These are phyloP conservation scores for Phytophthora vignae DNA, from an alignment of 352 stramenopile genomes.

Conservation along the genomic window DNA sequence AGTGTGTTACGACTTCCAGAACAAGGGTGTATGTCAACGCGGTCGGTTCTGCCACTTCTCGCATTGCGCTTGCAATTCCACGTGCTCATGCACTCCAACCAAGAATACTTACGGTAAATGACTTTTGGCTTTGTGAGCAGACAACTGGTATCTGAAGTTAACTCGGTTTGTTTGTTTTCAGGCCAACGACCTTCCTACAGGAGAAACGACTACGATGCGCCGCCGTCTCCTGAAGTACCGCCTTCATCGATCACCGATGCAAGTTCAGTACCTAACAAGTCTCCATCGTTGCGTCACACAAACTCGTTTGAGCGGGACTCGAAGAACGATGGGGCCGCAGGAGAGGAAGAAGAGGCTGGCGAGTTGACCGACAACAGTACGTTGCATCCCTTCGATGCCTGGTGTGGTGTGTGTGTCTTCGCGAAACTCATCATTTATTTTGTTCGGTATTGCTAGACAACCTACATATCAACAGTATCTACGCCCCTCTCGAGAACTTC, in stretches of 20 bases:
- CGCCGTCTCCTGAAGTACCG: conserved; percentile 61
- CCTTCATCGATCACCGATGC: conserved; percentile 39
- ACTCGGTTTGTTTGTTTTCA: conserved; percentile 25
- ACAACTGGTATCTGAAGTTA: conserved; percentile 17
- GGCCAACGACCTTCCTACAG: conserved; percentile 84
- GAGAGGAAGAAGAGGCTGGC: conserved; percentile 76
- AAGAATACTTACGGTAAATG: conserved; percentile 87
- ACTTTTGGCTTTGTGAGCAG: conserved; percentile 2
- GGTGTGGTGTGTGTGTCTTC: neutral
- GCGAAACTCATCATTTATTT: neutral
- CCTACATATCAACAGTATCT: conserved; percentile 72
- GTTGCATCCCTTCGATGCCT: conserved; percentile 10
- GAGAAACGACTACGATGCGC: conserved; percentile 84
- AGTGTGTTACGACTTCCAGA: conserved; percentile 91
- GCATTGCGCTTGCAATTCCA: conserved; percentile 89
- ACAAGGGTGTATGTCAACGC: conserved; percentile 88
- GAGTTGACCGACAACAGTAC: conserved; percentile 72
- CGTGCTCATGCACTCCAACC: conserved; percentile 78
- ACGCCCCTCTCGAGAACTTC: conserved; percentile 78
- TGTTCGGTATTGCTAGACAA: conserved; percentile 44
- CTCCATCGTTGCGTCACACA: conserved; percentile 37
- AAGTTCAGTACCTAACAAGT: conserved; percentile 50
- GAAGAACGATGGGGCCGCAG: conserved; percentile 37
- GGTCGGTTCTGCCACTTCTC: conserved; percentile 89
- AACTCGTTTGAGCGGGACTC: conserved; percentile 67